These are phyloP conservation scores for Fusarium tanahbumbuense DNA, from an alignment of 2,329 filamentous ascomycete genomes.

Conservation along the genomic window DNA sequence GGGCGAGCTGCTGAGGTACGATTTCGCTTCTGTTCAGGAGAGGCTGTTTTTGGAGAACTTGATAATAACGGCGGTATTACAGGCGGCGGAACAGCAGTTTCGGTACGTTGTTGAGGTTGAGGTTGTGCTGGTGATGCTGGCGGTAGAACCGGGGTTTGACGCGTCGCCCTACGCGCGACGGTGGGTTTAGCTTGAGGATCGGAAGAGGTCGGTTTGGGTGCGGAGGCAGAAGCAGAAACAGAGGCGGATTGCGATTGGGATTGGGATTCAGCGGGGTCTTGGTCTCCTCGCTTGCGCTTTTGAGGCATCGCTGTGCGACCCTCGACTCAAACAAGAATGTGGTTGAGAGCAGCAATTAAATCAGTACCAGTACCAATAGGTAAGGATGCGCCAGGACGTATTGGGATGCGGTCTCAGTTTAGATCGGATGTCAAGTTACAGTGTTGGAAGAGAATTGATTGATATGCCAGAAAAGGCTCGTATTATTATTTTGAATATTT, in stretches of 20 bases:
- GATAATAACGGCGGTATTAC: slow-evolving; percentile 31
- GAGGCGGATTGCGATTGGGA: background rate
- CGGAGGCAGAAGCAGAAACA: slow-evolving; percentile 5
- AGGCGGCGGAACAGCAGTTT: slow-evolving; percentile 32
- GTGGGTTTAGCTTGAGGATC: slow-evolving; percentile 35
- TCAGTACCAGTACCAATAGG: background rate
- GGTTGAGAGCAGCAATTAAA: slow-evolving; percentile 1
- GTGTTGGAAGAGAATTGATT: background rate
- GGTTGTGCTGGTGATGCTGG: slow-evolving; percentile 31
- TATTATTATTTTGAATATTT: background rate
- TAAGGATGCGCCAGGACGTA: slow-evolving; percentile 4
- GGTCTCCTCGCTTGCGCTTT: slow-evolving; percentile 53
- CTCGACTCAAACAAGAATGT: slow-evolving; percentile 13
- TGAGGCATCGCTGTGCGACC: slow-evolving; percentile 49
- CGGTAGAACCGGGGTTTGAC: slow-evolving; percentile 53
- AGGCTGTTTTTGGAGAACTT: background rate
- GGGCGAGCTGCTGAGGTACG: slow-evolving; percentile 27
- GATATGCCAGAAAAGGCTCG: background rate
- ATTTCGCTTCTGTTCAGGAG: slow-evolving; percentile 39
- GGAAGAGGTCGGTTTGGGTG: slow-evolving; percentile 13
- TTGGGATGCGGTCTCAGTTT: background rate
- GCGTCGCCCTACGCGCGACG: slow-evolving; percentile 54
- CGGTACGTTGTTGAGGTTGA: slow-evolving; percentile 32
- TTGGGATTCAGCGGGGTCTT: slow-evolving; percentile 41
- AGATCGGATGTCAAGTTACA: background rate